Base-by-base conservation (phyloP, 2,329 filamentous ascomycete genomes). In the Aspergillus brunneoviolaceus region DNA sequence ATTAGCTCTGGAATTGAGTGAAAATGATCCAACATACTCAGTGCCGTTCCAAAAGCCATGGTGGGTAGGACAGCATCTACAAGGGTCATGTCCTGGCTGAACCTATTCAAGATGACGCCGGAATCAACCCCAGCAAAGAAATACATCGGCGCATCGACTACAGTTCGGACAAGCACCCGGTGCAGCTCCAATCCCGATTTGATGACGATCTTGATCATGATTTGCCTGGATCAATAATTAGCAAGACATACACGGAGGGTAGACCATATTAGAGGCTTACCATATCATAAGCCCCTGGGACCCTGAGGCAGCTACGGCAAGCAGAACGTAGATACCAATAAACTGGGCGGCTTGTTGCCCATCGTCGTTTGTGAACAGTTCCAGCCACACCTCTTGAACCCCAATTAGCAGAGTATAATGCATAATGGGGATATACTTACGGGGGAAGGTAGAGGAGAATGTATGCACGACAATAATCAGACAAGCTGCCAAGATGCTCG, bases 31-130 rank as follows among this genome's bases (percentile, higher is more conserved):
- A 16, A 48, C 52, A 2, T 48, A 55, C 52, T 55, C 2, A 55
- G 12, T 0, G 48, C 52, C 2, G 52, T 55, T 11, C 53, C 42
- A 9, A 55, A 55, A 1, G 53, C 42, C 53, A 55, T 55, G 4
- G 53, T 49, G 2, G 53, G 53, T 16, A 55, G 27, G 16, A 49
- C 42, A 14, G 42, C 42, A 33, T 55, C 53, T 19, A 55, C 42
- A 9, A 55, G 42, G 6, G 53, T 55, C 53, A 55, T 55, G n/a
- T 55, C 53, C 42, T 55, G 53, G 27, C 53, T 55, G 42, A 55
- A 55, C 27, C 53, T 33, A 25, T 55, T 55, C 2, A 55, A 27
- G 25, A 49, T 49, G 27, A 55, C 42, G 0, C 53, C 53, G 5
- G 42, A 35, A 25, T 55, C 53, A 9, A 49, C 42, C 4, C 31